Percentiles rank a stretch among this genome's conserved stretches.
Conservation (phyloP, 192 early-diverging fungal genomes). For the Coemansia sp. region DNA sequence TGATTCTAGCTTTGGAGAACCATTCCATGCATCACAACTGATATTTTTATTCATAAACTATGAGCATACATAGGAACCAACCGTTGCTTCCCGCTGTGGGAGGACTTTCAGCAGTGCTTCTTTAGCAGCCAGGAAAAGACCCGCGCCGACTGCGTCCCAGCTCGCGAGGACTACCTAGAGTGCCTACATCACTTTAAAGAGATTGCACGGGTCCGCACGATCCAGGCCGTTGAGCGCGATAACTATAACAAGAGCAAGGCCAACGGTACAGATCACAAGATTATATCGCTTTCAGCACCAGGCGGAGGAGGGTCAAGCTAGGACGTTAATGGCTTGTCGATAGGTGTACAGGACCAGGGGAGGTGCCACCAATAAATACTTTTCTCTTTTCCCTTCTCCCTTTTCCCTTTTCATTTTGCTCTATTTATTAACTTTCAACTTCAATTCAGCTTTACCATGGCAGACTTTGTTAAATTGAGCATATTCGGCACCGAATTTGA, state of each 20-base stretch:
- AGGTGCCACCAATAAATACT: background rate
- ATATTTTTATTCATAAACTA: background rate
- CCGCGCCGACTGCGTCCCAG: constrained; percentile 72
- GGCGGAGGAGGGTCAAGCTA: background rate
- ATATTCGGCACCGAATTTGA: constrained; percentile 86
- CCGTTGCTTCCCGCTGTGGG: constrained; percentile 96
- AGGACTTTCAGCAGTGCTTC: constrained; percentile 95
- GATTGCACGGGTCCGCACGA: constrained; percentile 55
- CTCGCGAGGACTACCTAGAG: constrained; percentile 94
- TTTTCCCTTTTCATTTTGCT: background rate
- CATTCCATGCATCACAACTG: background rate
- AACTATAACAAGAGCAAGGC: constrained; percentile 48
- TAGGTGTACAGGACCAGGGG: background rate
- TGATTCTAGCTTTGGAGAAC: background rate
- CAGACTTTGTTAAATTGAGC: constrained; percentile 72
- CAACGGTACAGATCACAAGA: constrained; percentile 51
- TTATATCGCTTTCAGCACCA: constrained; percentile 29
- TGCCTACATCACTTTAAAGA: constrained; percentile 97
- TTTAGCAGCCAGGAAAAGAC: constrained; percentile 69
- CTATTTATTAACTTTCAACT: background rate
- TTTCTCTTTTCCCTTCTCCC: background rate
- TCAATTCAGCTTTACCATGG: constrained; percentile 49
- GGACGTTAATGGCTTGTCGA: too few species aligned
- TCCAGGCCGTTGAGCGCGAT: constrained; percentile 51
- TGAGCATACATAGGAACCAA: constrained; percentile 66